Conservation (phyloP, 257 asterid genomes). For the Penstemon davidsonii region DNA sequence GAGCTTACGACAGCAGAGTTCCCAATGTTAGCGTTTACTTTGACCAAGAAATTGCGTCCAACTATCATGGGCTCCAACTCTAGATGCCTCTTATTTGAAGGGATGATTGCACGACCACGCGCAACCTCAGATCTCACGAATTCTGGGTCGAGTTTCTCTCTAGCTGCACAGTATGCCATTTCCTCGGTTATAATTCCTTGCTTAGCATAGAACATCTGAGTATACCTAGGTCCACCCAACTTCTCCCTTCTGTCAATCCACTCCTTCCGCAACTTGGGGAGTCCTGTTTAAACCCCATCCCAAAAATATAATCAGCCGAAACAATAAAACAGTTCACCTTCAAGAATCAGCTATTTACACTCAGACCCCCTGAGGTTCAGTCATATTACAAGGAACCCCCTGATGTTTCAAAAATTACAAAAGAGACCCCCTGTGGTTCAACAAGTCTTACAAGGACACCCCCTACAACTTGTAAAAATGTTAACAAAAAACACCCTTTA, state of each 20-base stretch:
- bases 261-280: constrained; percentile 81
- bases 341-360: too few species aligned
- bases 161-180: constrained; percentile 94
- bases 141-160: constrained; percentile 87
- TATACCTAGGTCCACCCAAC: constrained; percentile 72
- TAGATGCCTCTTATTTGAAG: constrained; percentile 85
- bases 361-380: too few species aligned
- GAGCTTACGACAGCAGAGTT: constrained; percentile 96
- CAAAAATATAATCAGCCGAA: neutral
- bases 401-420: too few species aligned
- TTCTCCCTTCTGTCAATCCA: constrained; percentile 89
- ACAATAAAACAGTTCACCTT: too few species aligned
- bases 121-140: constrained; percentile 92
- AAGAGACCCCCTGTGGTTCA: too few species aligned
- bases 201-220: constrained; percentile 95
- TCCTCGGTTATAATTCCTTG: constrained; percentile 91
- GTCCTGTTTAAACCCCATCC: constrained; percentile 50
- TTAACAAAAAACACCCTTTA: too few species aligned
- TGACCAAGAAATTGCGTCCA: constrained; percentile 93
- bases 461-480: too few species aligned
- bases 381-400: too few species aligned
- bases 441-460: too few species aligned
- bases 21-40: constrained; percentile 92
- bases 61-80: constrained; percentile 96
- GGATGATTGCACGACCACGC: constrained; percentile 97